Evolutionary conservation across 139 green algal genomes (phyloP).

Genomic region (Marvania coccoides): DNA sequence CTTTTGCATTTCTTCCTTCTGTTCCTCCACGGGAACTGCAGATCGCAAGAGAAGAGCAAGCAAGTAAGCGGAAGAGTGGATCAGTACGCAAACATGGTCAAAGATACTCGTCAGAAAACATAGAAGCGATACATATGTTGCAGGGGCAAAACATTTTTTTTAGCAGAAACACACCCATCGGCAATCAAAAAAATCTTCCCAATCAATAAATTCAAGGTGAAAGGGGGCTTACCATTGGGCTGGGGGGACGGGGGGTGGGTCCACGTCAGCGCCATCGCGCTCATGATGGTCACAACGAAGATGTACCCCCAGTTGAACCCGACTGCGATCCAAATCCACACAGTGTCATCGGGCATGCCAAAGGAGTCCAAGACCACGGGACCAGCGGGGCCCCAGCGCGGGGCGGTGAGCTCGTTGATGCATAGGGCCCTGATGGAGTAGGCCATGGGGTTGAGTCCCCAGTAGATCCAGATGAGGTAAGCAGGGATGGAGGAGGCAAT

Average conservation of each 20-base stretch:
- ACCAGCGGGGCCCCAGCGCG: conserved; percentile 1
- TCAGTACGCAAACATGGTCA: background rate
- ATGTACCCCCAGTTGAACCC: conserved; percentile 23
- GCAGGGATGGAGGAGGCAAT: conserved; percentile 31
- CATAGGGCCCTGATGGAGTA: conserved; percentile 12
- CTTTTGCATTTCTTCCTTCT: conserved; percentile 9
- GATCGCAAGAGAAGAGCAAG: background rate
- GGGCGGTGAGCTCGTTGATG: conserved; percentile 16
- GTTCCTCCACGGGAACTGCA: conserved; percentile 8
- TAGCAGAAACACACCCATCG: no score
- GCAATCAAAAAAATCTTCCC: no score
- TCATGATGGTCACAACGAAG: conserved; percentile 16
- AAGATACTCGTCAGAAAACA: no score
- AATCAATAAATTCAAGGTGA: background rate
- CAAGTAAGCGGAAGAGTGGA: background rate
- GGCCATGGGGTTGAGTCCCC: conserved; percentile 14
- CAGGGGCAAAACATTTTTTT: no score
- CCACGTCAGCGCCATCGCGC: conserved; percentile 22
- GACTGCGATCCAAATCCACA: conserved; percentile 55
- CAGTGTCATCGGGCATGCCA: conserved; percentile 37
- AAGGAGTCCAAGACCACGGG: conserved; percentile 24
- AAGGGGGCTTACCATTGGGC: conserved; percentile 4
- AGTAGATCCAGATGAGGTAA: conserved; percentile 26
- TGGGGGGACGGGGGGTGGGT: conserved; percentile 20
- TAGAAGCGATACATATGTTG: no score